Conservation (phyloP, 805 yeast genomes). For the Tetrapisispora phaffii region DNA sequence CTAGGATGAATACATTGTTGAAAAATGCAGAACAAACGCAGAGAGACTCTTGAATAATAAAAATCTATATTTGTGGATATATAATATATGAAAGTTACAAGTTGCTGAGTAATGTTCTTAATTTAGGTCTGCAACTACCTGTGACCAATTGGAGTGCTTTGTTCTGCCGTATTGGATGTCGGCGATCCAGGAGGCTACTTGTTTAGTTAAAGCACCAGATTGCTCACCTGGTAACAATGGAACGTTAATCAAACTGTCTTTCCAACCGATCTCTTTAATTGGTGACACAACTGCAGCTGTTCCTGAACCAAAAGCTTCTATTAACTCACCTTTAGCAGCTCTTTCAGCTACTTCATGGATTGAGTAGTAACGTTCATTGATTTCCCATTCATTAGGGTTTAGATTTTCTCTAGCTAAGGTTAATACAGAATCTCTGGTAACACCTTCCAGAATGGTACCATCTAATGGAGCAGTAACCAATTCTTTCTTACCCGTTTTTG, state of each 20-base stretch:
- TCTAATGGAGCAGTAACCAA: slow-evolving; percentile 92
- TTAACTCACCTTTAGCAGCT: slow-evolving; percentile 67
- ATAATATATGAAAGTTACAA: too few relatives aligned
- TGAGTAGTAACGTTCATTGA: slow-evolving; percentile 74
- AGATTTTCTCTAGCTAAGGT: slow-evolving; percentile 66
- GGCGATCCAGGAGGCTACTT: slow-evolving; percentile 73
- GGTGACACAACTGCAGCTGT: slow-evolving; percentile 97
- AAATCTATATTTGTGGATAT: background rate
- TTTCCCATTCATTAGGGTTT: slow-evolving; percentile 63
- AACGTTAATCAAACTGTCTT: slow-evolving; percentile 57
- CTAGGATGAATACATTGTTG: too few relatives aligned
- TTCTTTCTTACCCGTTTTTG: slow-evolving; percentile 70
- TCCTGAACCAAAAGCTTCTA: slow-evolving; percentile 96
- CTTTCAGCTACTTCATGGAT: slow-evolving; percentile 71
- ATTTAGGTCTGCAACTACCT: slow-evolving; percentile 25
- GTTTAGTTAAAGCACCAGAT: slow-evolving; percentile 64
- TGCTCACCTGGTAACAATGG: slow-evolving; percentile 75
- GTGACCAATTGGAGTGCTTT: slow-evolving; percentile 45
- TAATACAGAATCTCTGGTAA: slow-evolving; percentile 83
- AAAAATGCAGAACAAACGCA: too few relatives aligned
- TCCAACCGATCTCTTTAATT: slow-evolving; percentile 74
- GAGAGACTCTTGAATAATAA: too few relatives aligned
- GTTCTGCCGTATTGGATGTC: slow-evolving; percentile 82
- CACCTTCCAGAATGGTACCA: slow-evolving; percentile 94
- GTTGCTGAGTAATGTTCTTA: background rate